These are phyloP conservation scores for Prillingera fragicola DNA, from an alignment of 1,284 basidiomycete genomes.

Conservation along the genomic window DNA sequence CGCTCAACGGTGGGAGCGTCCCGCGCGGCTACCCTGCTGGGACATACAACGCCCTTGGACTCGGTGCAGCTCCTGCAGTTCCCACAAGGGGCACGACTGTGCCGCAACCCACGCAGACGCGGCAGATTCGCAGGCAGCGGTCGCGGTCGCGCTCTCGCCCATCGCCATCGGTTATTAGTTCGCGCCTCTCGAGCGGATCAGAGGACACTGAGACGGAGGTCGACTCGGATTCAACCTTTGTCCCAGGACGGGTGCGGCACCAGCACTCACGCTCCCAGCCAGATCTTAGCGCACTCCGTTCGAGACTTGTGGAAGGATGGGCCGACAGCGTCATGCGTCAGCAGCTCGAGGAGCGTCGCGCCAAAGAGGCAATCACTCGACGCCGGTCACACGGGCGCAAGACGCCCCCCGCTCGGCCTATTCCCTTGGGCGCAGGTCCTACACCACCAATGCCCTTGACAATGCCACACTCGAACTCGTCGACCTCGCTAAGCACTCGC, in stretches of 20 bases:
- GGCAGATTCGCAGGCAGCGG: not conserved
- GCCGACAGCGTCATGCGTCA: constrained; percentile 23
- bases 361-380: constrained; percentile 7
- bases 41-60: too few species aligned
- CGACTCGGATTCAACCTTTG: constrained; percentile 34
- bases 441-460: not conserved
- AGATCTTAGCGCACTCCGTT: constrained; percentile 33
- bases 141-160: constrained; percentile 7
- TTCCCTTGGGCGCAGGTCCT: too few species aligned
- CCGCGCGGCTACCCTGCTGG: too few species aligned
- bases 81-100: constrained; percentile 7
- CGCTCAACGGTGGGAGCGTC: too few species aligned
- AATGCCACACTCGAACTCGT: too few species aligned
- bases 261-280: constrained; percentile 39
- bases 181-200: constrained; percentile 8
- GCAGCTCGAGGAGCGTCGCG: constrained; percentile 12
- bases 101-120: not conserved
- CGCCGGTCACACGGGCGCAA: constrained; percentile 17
- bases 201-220: constrained; percentile 33
- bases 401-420: constrained; percentile 17
- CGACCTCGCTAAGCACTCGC: too few species aligned
- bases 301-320: constrained; percentile 32
- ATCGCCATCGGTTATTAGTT: not conserved
- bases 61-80: not conserved
- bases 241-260: constrained; percentile 20